Evolutionary conservation across 208 protist genomes (phyloP).

Genomic region (Leishmania arabica): DNA sequence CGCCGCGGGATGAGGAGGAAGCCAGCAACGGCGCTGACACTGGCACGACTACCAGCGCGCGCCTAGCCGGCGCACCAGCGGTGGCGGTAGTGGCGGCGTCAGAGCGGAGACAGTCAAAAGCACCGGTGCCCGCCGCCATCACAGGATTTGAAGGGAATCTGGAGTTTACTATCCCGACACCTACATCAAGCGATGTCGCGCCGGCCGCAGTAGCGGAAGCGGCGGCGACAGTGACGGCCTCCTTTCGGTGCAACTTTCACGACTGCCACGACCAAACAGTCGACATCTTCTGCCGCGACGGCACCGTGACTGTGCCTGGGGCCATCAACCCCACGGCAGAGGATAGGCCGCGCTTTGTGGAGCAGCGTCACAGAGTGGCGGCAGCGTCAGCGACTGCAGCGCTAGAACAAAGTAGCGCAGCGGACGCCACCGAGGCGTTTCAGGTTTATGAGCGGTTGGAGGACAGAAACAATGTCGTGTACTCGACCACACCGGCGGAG

Average conservation of each 20-base stretch:
- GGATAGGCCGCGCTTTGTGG: conserved; percentile 35
- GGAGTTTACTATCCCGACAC: conserved; percentile 37
- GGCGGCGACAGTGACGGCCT: conserved; percentile 33
- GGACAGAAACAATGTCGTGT: conserved; percentile 27
- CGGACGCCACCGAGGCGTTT: conserved; percentile 17
- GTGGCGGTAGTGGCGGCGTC: not conserved
- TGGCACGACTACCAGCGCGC: not conserved
- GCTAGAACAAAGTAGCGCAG: conserved; percentile 22
- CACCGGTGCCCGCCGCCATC: conserved; percentile 39
- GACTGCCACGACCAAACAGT: conserved; percentile 60
- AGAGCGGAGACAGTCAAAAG: not conserved
- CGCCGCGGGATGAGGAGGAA: conserved; percentile 1
- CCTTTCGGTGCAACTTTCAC: conserved; percentile 68
- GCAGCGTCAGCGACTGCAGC: conserved; percentile 15
- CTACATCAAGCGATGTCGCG: not conserved
- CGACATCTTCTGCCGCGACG: conserved; percentile 45
- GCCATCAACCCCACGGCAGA: conserved; percentile 66
- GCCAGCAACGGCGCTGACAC: not conserved
- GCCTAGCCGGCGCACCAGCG: not conserved
- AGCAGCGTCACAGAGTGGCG: conserved; percentile 20
- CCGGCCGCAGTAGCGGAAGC: not conserved
- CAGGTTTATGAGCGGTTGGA: conserved; percentile 28
- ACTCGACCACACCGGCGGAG: conserved; percentile 36
- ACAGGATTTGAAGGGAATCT: conserved; percentile 63
- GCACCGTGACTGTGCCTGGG: conserved; percentile 54